Conservation (phyloP, 2,329 filamentous ascomycete genomes). For the Lecanicillium sp. region DNA sequence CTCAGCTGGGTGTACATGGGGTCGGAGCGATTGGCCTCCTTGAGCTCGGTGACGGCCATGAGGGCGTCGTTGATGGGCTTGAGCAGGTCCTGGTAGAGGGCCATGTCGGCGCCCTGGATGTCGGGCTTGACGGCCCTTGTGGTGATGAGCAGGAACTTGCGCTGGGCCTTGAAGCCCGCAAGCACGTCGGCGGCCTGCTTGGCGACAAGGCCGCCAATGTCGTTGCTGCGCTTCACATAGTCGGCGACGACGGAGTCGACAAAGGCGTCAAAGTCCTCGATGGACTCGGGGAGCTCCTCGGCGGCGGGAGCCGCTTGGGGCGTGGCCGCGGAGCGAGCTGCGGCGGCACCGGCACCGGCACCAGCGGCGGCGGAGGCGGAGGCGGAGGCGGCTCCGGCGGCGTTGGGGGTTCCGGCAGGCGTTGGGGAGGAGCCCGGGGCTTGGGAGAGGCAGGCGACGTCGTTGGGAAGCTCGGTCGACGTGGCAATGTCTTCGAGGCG, state of each 20-base stretch:
- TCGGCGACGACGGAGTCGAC: slow-evolving; percentile 67
- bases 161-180: slow-evolving; percentile 73
- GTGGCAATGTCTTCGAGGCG: slow-evolving; percentile 93
- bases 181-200: slow-evolving; percentile 62
- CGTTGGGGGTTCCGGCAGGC: slow-evolving; percentile 6
- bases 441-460: slow-evolving; percentile 39
- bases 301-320: slow-evolving; percentile 30
- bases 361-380: slow-evolving; percentile 13
- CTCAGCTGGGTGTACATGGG: slow-evolving; percentile 75
- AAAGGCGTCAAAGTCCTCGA: slow-evolving; percentile 82
- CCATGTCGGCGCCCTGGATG: slow-evolving; percentile 51
- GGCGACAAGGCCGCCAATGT: slow-evolving; percentile 69
- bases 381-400: slow-evolving; percentile 26
- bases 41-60: slow-evolving; percentile 70
- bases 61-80: slow-evolving; percentile 83
- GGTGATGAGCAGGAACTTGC: slow-evolving; percentile 79
- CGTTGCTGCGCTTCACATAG: slow-evolving; percentile 71
- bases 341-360: slow-evolving; percentile 21
- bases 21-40: slow-evolving; percentile 72
- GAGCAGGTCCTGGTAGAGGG: slow-evolving; percentile 68
- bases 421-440: slow-evolving; percentile 26
- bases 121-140: slow-evolving; percentile 92
- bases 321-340: slow-evolving; percentile 28
- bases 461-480: slow-evolving; percentile 56
- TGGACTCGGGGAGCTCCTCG: slow-evolving; percentile 64